These are phyloP conservation scores for Gillenia trifoliata DNA, from an alignment of 306 rosid species.

Conservation along the genomic window DNA sequence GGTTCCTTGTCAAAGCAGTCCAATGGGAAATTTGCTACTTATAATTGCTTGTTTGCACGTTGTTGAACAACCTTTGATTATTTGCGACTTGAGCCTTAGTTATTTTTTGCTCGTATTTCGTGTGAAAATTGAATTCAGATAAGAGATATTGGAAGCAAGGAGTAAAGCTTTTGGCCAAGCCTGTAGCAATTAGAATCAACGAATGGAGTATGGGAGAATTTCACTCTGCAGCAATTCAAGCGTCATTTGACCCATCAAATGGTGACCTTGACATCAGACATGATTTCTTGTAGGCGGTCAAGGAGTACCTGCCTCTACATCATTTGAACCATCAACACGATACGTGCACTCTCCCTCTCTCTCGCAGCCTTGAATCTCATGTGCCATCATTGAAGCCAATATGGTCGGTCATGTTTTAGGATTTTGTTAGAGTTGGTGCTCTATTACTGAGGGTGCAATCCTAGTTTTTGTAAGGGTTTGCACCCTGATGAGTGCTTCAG, in stretches of 20 bases:
- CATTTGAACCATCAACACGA: background rate
- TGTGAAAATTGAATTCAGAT: slow-evolving; percentile 41
- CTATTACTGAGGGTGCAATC: background rate
- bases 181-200: slow-evolving; percentile 46
- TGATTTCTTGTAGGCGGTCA: slow-evolving; percentile 33
- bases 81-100: background rate
- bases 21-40: background rate
- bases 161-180: slow-evolving; percentile 72
- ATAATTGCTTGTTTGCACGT: background rate
- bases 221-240: slow-evolving; percentile 52
- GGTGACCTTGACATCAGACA: slow-evolving; percentile 48
- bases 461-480: background rate
- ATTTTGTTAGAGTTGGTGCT: background rate
- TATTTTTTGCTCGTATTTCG: background rate
- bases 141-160: slow-evolving; percentile 94
- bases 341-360: background rate
- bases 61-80: background rate
- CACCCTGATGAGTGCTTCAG: background rate
- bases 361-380: background rate
- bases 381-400: background rate
- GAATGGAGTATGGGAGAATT: slow-evolving; percentile 17
- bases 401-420: too few species aligned
- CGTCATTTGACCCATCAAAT: slow-evolving; percentile 53
- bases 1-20: slow-evolving; percentile 4
- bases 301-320: background rate